Percentiles rank a stretch among this genome's conserved stretches.
Conservation (phyloP, 345 rosid species). For the Camelina laxa region DNA sequence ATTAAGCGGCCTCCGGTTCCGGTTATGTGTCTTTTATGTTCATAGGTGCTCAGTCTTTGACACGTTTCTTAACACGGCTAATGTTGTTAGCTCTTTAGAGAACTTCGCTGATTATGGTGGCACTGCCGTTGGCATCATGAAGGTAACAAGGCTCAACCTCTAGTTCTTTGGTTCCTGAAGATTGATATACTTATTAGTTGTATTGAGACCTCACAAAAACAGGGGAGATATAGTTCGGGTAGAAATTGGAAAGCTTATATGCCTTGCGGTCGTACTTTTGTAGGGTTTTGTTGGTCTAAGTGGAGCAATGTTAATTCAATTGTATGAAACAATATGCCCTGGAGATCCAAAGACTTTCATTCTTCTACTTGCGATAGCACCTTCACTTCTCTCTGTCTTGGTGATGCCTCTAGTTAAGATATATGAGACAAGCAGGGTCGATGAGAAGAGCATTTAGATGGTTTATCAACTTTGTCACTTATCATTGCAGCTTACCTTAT, state of each 20-base stretch:
- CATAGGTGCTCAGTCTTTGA: conserved; percentile 48
- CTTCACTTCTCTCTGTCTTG: conserved; percentile 57
- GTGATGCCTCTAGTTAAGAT: conserved; percentile 68
- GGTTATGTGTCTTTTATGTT: conserved; percentile 56
- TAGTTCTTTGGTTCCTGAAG: background rate
- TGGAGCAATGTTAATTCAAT: conserved; percentile 76
- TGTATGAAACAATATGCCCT: conserved; percentile 58
- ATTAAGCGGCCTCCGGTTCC: conserved; percentile 51
- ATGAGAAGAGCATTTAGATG: conserved; percentile 75
- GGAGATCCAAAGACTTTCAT: conserved; percentile 64
- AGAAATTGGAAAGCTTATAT: background rate
- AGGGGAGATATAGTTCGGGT: background rate
- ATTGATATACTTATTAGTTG: background rate
- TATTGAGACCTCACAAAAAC: background rate
- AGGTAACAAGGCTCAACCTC: conserved; percentile 34
- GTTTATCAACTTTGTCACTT: conserved; percentile 68
- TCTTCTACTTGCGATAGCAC: conserved; percentile 72
- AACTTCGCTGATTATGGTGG: conserved; percentile 55
- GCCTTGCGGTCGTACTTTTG: background rate
- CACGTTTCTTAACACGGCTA: conserved; percentile 57
- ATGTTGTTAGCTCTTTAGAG: conserved; percentile 51
- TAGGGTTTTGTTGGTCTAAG: conserved; percentile 92
- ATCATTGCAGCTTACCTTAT: conserved; percentile 67
- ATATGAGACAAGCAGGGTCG: conserved; percentile 49
- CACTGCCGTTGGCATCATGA: conserved; percentile 55